A percentile compares a stretch with the other conserved stretches of the same genome.
Conservation (phyloP, 1,284 basidiomycete genomes). For the Phylloporus sp. region DNA sequence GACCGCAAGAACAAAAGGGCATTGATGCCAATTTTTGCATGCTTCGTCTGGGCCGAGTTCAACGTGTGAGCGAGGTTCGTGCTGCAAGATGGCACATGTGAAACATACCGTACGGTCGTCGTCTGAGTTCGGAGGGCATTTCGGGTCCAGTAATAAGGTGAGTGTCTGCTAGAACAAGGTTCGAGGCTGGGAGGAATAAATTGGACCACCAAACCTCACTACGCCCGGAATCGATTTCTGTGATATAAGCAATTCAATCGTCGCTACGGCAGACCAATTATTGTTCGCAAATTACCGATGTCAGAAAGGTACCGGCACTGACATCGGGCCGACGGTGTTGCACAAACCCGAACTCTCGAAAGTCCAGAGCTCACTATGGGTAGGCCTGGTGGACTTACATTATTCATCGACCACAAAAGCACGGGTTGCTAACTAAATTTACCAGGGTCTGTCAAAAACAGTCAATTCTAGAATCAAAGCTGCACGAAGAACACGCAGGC, state of each 20-base stretch:
- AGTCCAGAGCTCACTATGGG: constrained; percentile 5
- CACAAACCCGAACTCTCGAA: not conserved
- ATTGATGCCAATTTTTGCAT: not conserved
- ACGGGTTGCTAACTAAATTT: constrained; percentile 18
- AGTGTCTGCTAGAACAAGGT: constrained; percentile 30
- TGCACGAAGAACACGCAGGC: constrained; percentile 22
- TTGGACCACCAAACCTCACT: constrained; percentile 32
- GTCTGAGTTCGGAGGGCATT: constrained; percentile 10
- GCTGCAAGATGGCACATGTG: constrained; percentile 9
- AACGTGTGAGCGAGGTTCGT: constrained; percentile 4
- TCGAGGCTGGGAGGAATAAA: constrained; percentile 21
- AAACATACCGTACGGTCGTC: constrained; percentile 21
- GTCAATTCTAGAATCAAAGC: constrained; percentile 13
- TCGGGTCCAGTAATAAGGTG: constrained; percentile 4
- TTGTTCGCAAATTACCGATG: constrained; percentile 23
- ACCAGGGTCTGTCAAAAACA: constrained; percentile 17
- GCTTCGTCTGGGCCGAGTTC: constrained; percentile 23
- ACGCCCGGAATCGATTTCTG: constrained; percentile 20
- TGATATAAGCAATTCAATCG: constrained; percentile 39
- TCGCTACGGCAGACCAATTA: constrained; percentile 13
- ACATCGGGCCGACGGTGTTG: not conserved
- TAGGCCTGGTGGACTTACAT: not conserved
- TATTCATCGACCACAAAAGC: constrained; percentile 1
- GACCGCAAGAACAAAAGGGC: not conserved
- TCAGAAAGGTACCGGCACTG: constrained; percentile 3